Evolutionary conservation across 2,329 filamentous ascomycete genomes (phyloP).

Genomic region (Nemania abortiva): DNA sequence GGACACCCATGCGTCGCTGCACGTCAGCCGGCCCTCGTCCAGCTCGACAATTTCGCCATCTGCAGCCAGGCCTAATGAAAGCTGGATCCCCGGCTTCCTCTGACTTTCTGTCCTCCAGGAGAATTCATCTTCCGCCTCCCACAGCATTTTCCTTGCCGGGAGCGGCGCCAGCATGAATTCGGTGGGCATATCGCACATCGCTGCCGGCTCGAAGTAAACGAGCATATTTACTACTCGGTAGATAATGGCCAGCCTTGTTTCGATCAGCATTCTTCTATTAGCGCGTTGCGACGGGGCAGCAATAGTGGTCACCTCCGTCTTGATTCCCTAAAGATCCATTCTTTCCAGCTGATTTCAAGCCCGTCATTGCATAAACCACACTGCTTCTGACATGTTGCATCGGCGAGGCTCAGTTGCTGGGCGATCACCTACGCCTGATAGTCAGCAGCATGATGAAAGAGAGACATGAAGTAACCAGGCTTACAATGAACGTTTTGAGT

Average conservation of each 20-base stretch:
- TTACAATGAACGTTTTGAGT: conserved; percentile 52
- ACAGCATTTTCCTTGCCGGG: background rate
- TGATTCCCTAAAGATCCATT: conserved; percentile 59
- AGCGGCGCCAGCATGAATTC: conserved; percentile 4
- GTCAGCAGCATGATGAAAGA: background rate
- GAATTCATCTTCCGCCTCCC: background rate
- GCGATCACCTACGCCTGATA: conserved; percentile 11
- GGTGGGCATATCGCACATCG: conserved; percentile 47
- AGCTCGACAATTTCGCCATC: background rate
- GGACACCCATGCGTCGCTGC: background rate
- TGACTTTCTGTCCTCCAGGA: conserved; percentile 3
- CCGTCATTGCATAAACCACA: conserved; percentile 37
- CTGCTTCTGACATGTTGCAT: conserved; percentile 38
- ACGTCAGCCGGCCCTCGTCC: background rate
- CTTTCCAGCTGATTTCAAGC: conserved; percentile 52
- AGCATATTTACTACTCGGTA: conserved; percentile 58
- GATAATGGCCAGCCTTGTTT: conserved; percentile 54
- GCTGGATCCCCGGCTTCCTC: background rate
- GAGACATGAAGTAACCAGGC: conserved; percentile 26
- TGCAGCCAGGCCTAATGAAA: background rate
- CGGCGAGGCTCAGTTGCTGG: conserved; percentile 35
- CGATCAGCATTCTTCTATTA: conserved; percentile 32
- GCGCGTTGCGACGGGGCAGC: conserved; percentile 10
- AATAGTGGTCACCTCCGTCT: conserved; percentile 49
- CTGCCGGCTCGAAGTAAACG: conserved; percentile 57